Conservation (phyloP, 345 rosid genomes). For the Corymbia maculata region DNA sequence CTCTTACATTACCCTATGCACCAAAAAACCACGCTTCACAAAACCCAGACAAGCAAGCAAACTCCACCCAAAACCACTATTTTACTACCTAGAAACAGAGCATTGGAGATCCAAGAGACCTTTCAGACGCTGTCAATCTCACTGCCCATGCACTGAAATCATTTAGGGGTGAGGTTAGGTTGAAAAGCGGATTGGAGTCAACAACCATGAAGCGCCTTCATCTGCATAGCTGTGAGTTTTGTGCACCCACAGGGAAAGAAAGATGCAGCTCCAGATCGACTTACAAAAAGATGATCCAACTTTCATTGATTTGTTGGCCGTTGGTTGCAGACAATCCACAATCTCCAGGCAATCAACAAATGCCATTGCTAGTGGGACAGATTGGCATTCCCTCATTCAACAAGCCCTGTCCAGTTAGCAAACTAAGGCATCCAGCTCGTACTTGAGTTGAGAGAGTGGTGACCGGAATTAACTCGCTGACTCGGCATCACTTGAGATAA, state of each 20-base stretch:
- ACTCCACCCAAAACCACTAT: not conserved
- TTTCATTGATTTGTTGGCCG: not conserved
- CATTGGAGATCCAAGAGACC: not conserved
- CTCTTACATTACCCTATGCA: not conserved
- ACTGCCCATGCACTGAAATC: not conserved
- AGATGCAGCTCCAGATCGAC: not conserved
- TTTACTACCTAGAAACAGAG: not conserved
- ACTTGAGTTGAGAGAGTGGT: not conserved
- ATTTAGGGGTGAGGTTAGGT: fast-evolving
- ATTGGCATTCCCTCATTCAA: not conserved
- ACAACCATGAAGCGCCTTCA: not conserved
- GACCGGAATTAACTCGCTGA: not conserved
- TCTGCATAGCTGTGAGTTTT: not conserved
- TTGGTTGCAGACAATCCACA: not conserved
- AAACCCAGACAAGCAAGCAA: not conserved
- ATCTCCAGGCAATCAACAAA: not conserved
- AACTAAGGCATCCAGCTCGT: not conserved
- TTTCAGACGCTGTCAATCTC: not conserved
- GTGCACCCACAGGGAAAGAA: not conserved
- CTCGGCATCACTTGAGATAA: not conserved
- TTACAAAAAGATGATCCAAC: not conserved
- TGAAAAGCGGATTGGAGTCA: not conserved
- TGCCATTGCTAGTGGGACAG: not conserved
- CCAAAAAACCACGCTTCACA: not conserved
- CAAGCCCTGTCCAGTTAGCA: not conserved